Evolutionary conservation across 306 rosid genomes (phyloP).

Genomic region (Gleditsia sinensis): DNA sequence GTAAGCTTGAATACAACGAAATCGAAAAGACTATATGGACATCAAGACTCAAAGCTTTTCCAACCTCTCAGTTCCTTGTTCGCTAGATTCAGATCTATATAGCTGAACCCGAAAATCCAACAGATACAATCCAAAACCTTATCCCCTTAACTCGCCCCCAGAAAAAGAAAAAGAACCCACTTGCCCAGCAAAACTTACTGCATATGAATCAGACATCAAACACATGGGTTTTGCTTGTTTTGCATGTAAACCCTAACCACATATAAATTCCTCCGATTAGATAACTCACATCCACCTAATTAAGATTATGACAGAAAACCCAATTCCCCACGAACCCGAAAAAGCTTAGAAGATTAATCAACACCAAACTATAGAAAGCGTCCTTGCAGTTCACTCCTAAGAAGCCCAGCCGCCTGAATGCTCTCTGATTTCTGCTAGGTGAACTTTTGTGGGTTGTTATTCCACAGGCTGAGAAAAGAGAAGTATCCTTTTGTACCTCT

Average conservation of each 20-base stretch:
- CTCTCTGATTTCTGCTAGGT: neutral
- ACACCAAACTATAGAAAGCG: neutral
- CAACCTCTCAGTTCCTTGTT: neutral
- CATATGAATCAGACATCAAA: conserved; percentile 32
- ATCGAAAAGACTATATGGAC: conserved; percentile 7
- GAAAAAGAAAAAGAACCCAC: neutral
- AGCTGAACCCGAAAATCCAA: conserved; percentile 28
- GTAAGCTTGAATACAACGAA: conserved; percentile 15
- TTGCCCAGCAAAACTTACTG: conserved; percentile 3
- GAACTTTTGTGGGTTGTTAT: neutral
- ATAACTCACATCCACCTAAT: conserved; percentile 50
- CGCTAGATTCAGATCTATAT: conserved; percentile 35
- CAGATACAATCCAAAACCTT: conserved; percentile 41
- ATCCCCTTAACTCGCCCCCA: conserved; percentile 19
- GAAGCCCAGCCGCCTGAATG: neutral
- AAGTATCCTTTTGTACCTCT: conserved; percentile 7
- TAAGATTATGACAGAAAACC: conserved; percentile 26
- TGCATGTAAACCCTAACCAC: conserved; percentile 70
- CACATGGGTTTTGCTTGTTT: conserved; percentile 33
- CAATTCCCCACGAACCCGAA: conserved; percentile 13
- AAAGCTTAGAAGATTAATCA: neutral
- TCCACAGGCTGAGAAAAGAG: neutral
- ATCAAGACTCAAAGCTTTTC: neutral
- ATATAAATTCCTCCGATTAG: conserved; percentile 12
- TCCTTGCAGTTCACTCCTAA: neutral